Evolutionary conservation across 169 alveolate species (phyloP).

Genomic region (Cryptosporidium tyzzeri): DNA sequence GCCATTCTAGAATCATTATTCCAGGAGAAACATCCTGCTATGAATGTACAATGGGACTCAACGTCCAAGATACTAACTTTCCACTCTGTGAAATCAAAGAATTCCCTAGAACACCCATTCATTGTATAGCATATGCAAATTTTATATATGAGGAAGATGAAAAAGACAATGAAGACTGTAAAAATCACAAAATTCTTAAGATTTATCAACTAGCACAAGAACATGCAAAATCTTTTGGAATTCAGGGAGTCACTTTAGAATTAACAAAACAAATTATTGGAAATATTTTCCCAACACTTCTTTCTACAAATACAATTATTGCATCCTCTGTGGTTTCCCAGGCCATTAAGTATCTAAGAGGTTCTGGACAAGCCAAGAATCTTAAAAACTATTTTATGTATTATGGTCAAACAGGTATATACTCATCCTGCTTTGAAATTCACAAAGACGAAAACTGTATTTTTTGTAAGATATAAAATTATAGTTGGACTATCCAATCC

Average conservation of each 20-base stretch:
- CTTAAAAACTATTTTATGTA: constrained; percentile 26
- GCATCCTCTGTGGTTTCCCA: constrained; percentile 66
- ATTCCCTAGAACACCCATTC: constrained; percentile 63
- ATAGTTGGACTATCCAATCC: neutral
- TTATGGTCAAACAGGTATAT: constrained; percentile 60
- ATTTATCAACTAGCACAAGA: constrained; percentile 28
- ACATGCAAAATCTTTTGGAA: constrained; percentile 65
- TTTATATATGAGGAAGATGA: constrained; percentile 31
- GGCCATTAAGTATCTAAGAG: neutral
- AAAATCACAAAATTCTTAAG: neutral
- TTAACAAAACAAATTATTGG: constrained; percentile 45
- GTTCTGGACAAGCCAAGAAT: neutral
- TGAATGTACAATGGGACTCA: constrained; percentile 65
- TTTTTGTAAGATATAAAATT: constrained; percentile 25
- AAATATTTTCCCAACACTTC: constrained; percentile 35
- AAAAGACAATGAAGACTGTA: neutral
- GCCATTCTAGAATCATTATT: constrained; percentile 53
- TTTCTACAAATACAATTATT: constrained; percentile 54
- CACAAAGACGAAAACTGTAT: constrained; percentile 48
- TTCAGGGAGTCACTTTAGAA: constrained; percentile 69
- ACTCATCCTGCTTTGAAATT: constrained; percentile 25
- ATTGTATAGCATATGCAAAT: constrained; percentile 60
- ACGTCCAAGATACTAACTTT: constrained; percentile 12
- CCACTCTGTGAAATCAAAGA: constrained; percentile 71
- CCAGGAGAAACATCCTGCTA: constrained; percentile 49